Base-by-base conservation (phyloP, 2,329 filamentous ascomycete species). In the Stagonosporopsis cucurbitacearum region DNA sequence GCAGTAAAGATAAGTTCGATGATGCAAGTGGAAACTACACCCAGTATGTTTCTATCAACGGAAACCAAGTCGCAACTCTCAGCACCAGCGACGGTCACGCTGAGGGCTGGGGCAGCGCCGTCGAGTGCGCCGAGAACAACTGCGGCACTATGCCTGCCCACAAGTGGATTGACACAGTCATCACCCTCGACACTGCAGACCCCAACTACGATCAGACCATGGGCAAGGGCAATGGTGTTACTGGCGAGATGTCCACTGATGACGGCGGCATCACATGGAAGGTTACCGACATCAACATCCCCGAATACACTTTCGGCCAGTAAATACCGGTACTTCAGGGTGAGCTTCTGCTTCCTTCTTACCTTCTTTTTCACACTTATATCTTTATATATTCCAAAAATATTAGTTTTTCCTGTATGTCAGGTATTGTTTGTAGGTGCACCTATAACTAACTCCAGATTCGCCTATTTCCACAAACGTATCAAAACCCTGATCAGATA, bases 261-360 rank as follows among this genome's bases (percentile, higher is more conserved):
- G 78, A 81, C 51, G 71, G 71, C 26, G 78, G 78, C 7, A 75
- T 75, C 62, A 80, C 77, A 5, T 80, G 78, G 78, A 77, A 67
- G n/a, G 72, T 79, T 25, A 72, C 58, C 23, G 75, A 70, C 9
- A 79, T 80, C n/a, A 45, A 64, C 4, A 64, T 67, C 45, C 64
- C 64, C 2, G 23, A 58, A 25, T 67, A 62, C 35, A 64, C 57
- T 1, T 67, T 66, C 36, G 62, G 62, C n/a, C 22, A 51, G 26
- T 54, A 44, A 20, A 35, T 15, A 2, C 3, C 13, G 4, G 30
- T 9, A 4, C 9, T 4, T 32, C 30, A n/a, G 30, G 13, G 2
- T 32, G 4, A 9, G 28, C 4, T 30, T 30, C 9, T 30, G 6
- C 9, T 15, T 32, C 13, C 4, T n/a, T 5, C n/a, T n/a, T 3